phyloP scores from a whole-genome alignment of 257 asterid genomes.

The Ophiorrhiza pumila region DNA sequence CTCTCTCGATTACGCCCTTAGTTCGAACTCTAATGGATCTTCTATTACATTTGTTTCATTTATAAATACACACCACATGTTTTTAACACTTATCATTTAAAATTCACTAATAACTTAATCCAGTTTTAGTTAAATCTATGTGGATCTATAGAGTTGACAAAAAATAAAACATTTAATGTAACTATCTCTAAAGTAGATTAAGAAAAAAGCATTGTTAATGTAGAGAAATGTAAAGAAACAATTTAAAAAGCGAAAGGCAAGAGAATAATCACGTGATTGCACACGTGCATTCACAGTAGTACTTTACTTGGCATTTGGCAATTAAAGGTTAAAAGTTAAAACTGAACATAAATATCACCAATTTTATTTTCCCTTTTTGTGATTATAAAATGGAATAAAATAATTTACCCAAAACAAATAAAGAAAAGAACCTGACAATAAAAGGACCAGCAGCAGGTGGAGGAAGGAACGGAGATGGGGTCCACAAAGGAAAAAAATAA shows the following conservation, averaged over 20 bases:
- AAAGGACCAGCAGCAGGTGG: slow-evolving; percentile 3
- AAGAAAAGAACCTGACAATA: neutral
- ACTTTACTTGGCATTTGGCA: neutral
- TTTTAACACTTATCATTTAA: too few species aligned
- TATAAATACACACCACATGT: too few species aligned
- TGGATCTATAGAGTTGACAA: too few species aligned
- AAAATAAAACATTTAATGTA: too few species aligned
- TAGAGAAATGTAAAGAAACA: neutral
- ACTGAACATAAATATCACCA: neutral
- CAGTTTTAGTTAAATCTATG: too few species aligned
- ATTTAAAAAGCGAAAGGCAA: neutral
- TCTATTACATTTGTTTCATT: too few species aligned
- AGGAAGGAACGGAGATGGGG: neutral
- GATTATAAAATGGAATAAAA: neutral
- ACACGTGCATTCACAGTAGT: slow-evolving; percentile 10
- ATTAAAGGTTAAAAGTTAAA: neutral
- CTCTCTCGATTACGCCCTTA: too few species aligned
- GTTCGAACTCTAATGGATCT: too few species aligned
- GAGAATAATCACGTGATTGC: slow-evolving; percentile 11
- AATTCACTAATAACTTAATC: too few species aligned
- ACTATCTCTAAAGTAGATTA: neutral
- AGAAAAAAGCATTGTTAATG: neutral
- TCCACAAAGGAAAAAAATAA: slow-evolving; percentile 1
- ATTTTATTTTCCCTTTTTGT: neutral
- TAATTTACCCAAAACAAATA: neutral